Percentiles rank a stretch among this genome's conserved stretches.
Evolutionary conservation across 345 rosid genomes (phyloP).

Genomic region (Aurinia saxatilis): DNA sequence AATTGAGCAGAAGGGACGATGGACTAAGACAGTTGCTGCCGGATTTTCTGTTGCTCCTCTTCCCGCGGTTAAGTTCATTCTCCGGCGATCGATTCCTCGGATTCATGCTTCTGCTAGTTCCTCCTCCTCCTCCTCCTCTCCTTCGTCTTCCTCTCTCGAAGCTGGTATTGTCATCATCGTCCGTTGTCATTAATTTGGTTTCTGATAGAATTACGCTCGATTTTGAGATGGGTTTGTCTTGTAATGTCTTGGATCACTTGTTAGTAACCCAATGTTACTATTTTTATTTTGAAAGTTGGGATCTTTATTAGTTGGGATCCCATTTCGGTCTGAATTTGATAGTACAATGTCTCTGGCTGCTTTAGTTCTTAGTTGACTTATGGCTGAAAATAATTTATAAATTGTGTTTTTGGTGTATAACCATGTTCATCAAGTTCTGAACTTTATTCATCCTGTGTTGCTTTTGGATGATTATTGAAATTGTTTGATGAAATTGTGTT

Average conservation of each 20-base stretch:
- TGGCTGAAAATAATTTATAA: neutral
- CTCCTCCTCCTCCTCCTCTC: slow-evolving; percentile 38
- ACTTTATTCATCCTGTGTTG: neutral
- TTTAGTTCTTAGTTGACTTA: neutral
- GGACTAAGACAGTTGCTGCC: slow-evolving; percentile 19
- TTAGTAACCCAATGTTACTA: slow-evolving; percentile 1
- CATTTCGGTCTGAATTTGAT: neutral
- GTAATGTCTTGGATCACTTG: neutral
- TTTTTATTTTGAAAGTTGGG: neutral
- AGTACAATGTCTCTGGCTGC: neutral
- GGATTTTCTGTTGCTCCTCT: slow-evolving; percentile 34
- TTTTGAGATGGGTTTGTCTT: neutral
- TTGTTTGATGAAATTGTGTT: neutral
- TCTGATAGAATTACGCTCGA: neutral
- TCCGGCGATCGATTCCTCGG: slow-evolving; percentile 37
- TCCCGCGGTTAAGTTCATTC: slow-evolving; percentile 35
- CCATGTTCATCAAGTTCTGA: neutral
- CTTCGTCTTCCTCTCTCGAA: slow-evolving; percentile 52
- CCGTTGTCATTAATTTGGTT: neutral
- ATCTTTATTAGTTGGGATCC: neutral
- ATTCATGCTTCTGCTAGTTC: slow-evolving; percentile 48
- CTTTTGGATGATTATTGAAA: neutral
- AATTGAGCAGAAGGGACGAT: slow-evolving; percentile 34
- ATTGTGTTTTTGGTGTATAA: neutral
- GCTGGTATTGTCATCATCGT: slow-evolving; percentile 36